phyloP scores from a whole-genome alignment of 148 eudicot species.

The Agrostemma githago region DNA sequence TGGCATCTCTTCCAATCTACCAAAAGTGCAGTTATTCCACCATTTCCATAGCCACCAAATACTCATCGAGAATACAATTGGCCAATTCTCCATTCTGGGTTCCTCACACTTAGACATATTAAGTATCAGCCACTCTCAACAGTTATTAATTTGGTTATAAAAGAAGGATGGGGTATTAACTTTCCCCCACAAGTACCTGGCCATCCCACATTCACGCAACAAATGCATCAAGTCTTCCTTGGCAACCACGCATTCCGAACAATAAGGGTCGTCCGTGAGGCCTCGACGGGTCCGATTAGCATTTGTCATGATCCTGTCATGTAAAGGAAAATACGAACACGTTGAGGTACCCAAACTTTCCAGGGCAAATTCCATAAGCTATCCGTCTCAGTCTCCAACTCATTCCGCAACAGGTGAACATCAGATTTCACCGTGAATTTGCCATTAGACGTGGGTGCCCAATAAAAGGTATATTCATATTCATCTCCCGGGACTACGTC shows the following conservation, averaged over 20 bases:
- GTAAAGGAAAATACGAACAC: not conserved
- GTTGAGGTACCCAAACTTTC: not conserved
- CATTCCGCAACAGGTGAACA: not conserved
- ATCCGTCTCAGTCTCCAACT: rapidly evolving
- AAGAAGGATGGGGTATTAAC: not conserved
- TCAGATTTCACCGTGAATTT: not conserved
- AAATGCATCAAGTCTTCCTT: not conserved
- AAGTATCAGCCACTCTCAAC: not conserved
- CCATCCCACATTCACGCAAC: not conserved
- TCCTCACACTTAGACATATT: not conserved
- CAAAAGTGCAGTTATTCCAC: not conserved
- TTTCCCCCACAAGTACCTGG: not conserved
- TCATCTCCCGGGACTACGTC: not conserved
- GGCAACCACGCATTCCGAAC: not conserved
- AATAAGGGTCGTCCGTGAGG: not conserved
- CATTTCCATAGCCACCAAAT: slow-evolving; percentile 4
- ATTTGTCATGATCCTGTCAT: not conserved
- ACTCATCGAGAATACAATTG: not conserved
- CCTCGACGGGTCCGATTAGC: not conserved
- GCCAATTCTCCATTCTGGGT: not conserved
- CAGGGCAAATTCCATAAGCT: not conserved
- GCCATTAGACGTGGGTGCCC: not conserved
- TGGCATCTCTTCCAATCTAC: not conserved
- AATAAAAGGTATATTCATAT: not conserved
- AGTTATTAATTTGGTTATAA: not conserved